Conservation (phyloP, 768 basidiomycete species). For the Termitomyces eurrhizus region DNA sequence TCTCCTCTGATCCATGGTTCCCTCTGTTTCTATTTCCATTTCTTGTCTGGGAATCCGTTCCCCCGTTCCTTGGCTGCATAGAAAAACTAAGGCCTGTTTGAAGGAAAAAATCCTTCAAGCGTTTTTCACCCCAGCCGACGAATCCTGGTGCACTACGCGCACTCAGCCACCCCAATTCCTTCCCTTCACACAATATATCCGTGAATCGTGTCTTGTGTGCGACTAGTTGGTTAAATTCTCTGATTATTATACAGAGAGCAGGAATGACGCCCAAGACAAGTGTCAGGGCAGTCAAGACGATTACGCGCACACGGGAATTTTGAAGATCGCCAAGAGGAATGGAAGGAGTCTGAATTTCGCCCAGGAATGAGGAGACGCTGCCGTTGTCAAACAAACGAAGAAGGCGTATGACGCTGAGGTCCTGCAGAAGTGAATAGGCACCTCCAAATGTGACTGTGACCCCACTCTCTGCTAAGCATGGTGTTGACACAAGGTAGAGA, state of each 20-base stretch:
- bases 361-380: slow-evolving; percentile 28
- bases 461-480: slow-evolving; percentile 59
- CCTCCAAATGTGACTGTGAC: slow-evolving; percentile 46
- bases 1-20: slow-evolving; percentile 34
- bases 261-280: slow-evolving; percentile 63
- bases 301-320: slow-evolving; percentile 56
- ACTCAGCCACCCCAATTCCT: slow-evolving; percentile 76
- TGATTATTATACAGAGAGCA: slow-evolving; percentile 58
- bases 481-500: slow-evolving; percentile 62
- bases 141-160: slow-evolving; percentile 62
- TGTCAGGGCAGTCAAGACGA: slow-evolving; percentile 61
- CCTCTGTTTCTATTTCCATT: slow-evolving; percentile 28
- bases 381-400: slow-evolving; percentile 53
- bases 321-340: slow-evolving; percentile 28
- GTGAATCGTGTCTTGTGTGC: slow-evolving; percentile 58
- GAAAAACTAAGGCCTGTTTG: slow-evolving; percentile 64
- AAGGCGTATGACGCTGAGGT: slow-evolving; percentile 75
- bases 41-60: slow-evolving; percentile 23
- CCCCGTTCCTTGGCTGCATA: slow-evolving; percentile 32
- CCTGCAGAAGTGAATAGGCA: slow-evolving; percentile 63
- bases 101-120: slow-evolving; percentile 63
- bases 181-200: slow-evolving; percentile 56
- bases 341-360: slow-evolving; percentile 30
- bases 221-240: slow-evolving; percentile 56
- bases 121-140: slow-evolving; percentile 68